Conservation (phyloP, 169 alveolate genomes). For the Theileria annulata region DNA sequence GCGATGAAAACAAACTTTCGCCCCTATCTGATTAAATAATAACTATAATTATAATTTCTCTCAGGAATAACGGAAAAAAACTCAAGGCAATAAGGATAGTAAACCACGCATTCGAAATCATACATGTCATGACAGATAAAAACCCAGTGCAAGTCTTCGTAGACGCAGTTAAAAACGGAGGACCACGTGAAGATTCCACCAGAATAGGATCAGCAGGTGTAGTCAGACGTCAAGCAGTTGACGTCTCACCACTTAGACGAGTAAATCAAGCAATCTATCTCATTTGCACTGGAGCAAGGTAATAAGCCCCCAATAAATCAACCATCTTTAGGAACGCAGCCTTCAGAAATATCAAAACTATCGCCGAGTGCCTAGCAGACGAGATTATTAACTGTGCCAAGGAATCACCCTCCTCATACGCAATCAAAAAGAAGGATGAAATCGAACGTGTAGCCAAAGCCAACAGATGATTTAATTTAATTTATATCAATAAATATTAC, state of each 20-base stretch:
- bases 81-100: constrained; percentile 96
- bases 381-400: constrained; percentile 98
- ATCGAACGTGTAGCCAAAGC: constrained; percentile 99
- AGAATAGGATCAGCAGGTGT: constrained; percentile 99
- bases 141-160: constrained; percentile 97
- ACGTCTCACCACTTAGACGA: constrained; percentile 98
- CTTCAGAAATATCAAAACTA: constrained; percentile 96
- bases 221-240: constrained; percentile 98
- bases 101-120: constrained; percentile 96
- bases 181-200: constrained; percentile 99
- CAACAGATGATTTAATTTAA: constrained; percentile 89
- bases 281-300: constrained; percentile 97
- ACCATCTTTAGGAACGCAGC: constrained; percentile 83
- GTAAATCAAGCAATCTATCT: constrained; percentile 98
- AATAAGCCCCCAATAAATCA: neutral
- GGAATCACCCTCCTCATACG: constrained; percentile 95
- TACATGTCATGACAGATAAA: constrained; percentile 94
- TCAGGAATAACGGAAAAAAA: constrained; percentile 98
- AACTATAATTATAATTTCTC: neutral
- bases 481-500: neutral
- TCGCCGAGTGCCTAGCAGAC: constrained; percentile 99
- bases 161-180: constrained; percentile 97
- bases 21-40: constrained; percentile 69
- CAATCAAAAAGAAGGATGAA: constrained; percentile 99
- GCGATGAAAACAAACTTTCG: constrained; percentile 69